Conservation (phyloP, 192 early-diverging fungal species). For the Chytriomyces sp. region DNA sequence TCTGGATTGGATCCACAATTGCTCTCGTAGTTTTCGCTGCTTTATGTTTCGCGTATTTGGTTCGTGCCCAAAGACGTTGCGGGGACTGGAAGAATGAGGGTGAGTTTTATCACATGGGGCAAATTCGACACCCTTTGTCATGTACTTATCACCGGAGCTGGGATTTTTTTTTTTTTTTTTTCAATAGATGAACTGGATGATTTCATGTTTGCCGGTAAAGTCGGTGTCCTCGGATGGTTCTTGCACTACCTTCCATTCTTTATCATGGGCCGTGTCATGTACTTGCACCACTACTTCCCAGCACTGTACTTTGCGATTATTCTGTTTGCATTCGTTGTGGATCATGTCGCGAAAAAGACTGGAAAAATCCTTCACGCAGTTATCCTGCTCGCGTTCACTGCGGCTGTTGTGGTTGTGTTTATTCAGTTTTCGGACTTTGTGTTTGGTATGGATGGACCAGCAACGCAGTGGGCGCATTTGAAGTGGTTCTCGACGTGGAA, state of each 20-base stretch:
- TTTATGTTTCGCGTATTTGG: constrained; percentile 56
- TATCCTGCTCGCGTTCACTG: constrained; percentile 39
- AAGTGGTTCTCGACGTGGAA: constrained; percentile 85
- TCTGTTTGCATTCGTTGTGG: constrained; percentile 72
- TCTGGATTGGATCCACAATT: constrained; percentile 81
- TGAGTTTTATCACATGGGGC: constrained; percentile 7
- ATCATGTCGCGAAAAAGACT: constrained; percentile 63
- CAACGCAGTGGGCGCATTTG: constrained; percentile 53
- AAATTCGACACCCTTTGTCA: neutral
- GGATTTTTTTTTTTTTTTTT: neutral
- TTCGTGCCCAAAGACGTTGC: constrained; percentile 69
- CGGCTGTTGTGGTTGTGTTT: constrained; percentile 59
- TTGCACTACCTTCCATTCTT: constrained; percentile 94
- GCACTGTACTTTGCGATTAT: constrained; percentile 93
- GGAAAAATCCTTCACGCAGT: constrained; percentile 48
- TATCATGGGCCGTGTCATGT: constrained; percentile 95
- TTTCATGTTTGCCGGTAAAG: constrained; percentile 72
- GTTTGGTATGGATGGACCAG: constrained; percentile 80
- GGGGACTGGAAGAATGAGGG: constrained; percentile 58
- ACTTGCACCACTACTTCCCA: constrained; percentile 97
- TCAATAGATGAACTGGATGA: constrained; percentile 60
- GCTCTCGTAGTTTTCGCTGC: constrained; percentile 58
- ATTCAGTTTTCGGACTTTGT: constrained; percentile 78
- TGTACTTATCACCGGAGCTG: neutral
- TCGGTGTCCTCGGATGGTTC: constrained; percentile 84